phyloP scores from a whole-genome alignment of 805 yeast genomes.

The Candida ipomoeae region DNA sequence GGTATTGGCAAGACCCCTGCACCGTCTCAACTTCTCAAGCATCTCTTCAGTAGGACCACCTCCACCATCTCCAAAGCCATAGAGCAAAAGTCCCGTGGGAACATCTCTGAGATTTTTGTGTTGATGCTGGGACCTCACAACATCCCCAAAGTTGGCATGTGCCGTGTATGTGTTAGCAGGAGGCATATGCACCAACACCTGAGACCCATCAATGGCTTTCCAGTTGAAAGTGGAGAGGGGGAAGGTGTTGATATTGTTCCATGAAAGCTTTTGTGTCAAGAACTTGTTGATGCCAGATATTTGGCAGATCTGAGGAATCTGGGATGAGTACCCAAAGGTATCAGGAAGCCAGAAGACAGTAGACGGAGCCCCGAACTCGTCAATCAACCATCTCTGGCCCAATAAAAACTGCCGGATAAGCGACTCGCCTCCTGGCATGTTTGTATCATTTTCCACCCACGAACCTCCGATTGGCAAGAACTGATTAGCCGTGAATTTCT shows the following conservation, averaged over 20 bases:
- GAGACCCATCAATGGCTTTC: constrained; percentile 93
- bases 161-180: constrained; percentile 97
- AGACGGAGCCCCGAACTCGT: constrained; percentile 73
- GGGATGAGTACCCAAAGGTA: constrained; percentile 94
- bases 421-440: constrained; percentile 92
- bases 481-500: constrained; percentile 64
- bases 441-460: constrained; percentile 97
- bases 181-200: constrained; percentile 95
- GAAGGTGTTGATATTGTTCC: constrained; percentile 92
- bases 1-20: constrained; percentile 80
- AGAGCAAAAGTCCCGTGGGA: constrained; percentile 75
- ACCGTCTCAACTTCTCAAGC: constrained; percentile 88
- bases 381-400: constrained; percentile 82
- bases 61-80: constrained; percentile 97
- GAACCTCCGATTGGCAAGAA: constrained; percentile 94
- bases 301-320: constrained; percentile 89
- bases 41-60: constrained; percentile 96
- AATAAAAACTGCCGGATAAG: constrained; percentile 80
- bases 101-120: constrained; percentile 81
- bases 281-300: constrained; percentile 81
- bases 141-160: constrained; percentile 89
- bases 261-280: constrained; percentile 87
- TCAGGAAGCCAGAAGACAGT: constrained; percentile 93
- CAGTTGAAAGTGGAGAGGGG: constrained; percentile 92
- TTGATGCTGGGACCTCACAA: constrained; percentile 68